Percentiles rank a stretch among this genome's conserved stretches.
Conservation (phyloP, 2,329 filamentous ascomycete species). For the Venturia carpophila region DNA sequence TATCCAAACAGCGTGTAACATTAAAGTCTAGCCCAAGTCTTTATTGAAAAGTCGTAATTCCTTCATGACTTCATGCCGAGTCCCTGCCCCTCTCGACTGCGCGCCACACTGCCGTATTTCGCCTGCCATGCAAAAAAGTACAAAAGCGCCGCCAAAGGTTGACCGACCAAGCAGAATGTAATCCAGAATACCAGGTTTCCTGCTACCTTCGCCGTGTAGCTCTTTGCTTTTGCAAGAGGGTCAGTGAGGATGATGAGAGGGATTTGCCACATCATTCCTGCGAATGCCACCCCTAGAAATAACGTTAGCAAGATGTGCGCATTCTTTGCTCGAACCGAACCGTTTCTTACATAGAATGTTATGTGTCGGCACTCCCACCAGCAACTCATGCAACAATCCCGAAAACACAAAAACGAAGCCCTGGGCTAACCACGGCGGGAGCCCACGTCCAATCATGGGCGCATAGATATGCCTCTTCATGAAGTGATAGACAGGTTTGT, state of each 20-base stretch:
- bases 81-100: neutral
- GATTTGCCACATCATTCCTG: conserved; percentile 89
- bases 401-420: conserved; percentile 81
- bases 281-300: conserved; percentile 70
- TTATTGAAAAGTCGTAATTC: neutral
- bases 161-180: conserved; percentile 89
- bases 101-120: conserved; percentile 61
- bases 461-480: conserved; percentile 93
- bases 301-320: conserved; percentile 13
- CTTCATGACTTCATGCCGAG: neutral
- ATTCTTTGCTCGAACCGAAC: neutral
- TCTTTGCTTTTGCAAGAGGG: conserved; percentile 56
- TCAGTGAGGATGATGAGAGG: conserved; percentile 78
- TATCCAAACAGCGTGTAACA: too few species aligned
- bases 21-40: neutral
- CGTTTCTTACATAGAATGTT: conserved; percentile 64
- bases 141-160: conserved; percentile 82
- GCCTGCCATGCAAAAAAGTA: conserved; percentile 99
- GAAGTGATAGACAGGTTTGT: conserved; percentile 93
- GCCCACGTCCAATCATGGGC: conserved; percentile 77
- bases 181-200: conserved; percentile 97
- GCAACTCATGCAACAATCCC: conserved; percentile 80
- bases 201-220: conserved; percentile 66
- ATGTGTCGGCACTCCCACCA: conserved; percentile 91
- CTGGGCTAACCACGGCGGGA: conserved; percentile 62